Conservation (phyloP, 1,139 yeast species). For the Hansenula anomala region DNA sequence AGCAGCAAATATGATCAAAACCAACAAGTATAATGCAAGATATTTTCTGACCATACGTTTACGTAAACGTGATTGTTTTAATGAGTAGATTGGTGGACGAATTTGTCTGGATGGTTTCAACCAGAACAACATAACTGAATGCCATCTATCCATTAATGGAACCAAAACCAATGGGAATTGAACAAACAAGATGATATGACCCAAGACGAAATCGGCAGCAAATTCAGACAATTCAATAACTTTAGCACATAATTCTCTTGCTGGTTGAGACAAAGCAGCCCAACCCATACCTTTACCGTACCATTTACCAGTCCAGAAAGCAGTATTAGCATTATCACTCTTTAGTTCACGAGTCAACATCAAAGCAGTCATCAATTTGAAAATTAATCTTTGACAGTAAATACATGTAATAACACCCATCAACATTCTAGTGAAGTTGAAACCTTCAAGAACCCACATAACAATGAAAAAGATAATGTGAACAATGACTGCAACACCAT, state of each 20-base stretch:
- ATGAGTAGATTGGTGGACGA: slow-evolving; percentile 96
- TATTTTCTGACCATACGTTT: slow-evolving; percentile 98
- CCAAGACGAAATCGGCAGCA: slow-evolving; percentile 93
- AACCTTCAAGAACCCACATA: slow-evolving; percentile 97
- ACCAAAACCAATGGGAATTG: slow-evolving; percentile 84
- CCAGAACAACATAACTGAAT: slow-evolving; percentile 98
- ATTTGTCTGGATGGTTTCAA: slow-evolving; percentile 96
- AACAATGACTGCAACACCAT: slow-evolving; percentile 85
- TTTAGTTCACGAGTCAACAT: slow-evolving; percentile 94
- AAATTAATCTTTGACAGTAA: slow-evolving; percentile 81
- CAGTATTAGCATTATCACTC: slow-evolving; percentile 94
- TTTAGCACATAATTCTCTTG: slow-evolving; percentile 94
- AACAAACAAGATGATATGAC: slow-evolving; percentile 80
- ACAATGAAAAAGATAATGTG: slow-evolving; percentile 85
- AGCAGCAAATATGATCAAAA: slow-evolving; percentile 66
- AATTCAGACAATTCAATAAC: slow-evolving; percentile 91
- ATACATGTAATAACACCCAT: slow-evolving; percentile 83
- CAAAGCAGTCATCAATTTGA: slow-evolving; percentile 77
- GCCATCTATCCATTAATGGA: slow-evolving; percentile 96
- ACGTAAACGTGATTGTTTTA: slow-evolving; percentile 95
- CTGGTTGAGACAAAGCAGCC: slow-evolving; percentile 95
- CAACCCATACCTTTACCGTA: slow-evolving; percentile 91
- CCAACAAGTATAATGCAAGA: slow-evolving; percentile 71
- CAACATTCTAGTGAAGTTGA: slow-evolving; percentile 82
- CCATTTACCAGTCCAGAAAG: slow-evolving; percentile 99